phyloP scores from a whole-genome alignment of 495 filamentous ascomycete species.

The Tuber aestivum region DNA sequence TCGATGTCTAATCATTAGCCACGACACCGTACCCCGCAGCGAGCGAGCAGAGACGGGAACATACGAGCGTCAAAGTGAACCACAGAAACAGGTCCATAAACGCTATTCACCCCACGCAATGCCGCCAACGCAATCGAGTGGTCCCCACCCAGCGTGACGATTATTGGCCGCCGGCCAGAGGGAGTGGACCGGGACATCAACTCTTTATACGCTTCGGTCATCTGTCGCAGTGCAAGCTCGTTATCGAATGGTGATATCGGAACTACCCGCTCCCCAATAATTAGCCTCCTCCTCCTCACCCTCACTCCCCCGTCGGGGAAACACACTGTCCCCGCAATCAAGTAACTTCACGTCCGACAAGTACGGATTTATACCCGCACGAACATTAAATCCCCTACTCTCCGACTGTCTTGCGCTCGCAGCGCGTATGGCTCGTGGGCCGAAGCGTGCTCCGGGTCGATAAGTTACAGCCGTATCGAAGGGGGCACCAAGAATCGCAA shows the following conservation, averaged over 20 bases:
- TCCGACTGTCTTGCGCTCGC: constrained; percentile 67
- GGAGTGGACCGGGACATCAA: constrained; percentile 53
- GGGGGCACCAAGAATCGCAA: constrained; percentile 72
- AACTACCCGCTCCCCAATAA: constrained; percentile 38
- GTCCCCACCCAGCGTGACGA: constrained; percentile 76
- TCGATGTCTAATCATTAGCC: constrained; percentile 51
- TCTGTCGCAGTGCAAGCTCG: constrained; percentile 64
- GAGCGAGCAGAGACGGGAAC: constrained; percentile 5
- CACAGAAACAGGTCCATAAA: constrained; percentile 70
- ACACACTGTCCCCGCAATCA: constrained; percentile 65
- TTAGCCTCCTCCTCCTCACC: not conserved
- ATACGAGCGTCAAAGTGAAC: constrained; percentile 71
- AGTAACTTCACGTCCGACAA: constrained; percentile 64
- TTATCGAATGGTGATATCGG: constrained; percentile 77
- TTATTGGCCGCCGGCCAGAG: constrained; percentile 53
- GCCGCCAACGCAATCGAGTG: constrained; percentile 73
- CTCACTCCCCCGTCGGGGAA: not conserved
- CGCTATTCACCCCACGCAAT: constrained; percentile 61
- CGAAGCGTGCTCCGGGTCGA: constrained; percentile 76
- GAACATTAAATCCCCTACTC: constrained; percentile 70
- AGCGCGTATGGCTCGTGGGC: constrained; percentile 73
- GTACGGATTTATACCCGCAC: constrained; percentile 72
- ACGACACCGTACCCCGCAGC: not conserved
- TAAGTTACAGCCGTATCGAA: constrained; percentile 81
- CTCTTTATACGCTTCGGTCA: constrained; percentile 68